phyloP scores from a whole-genome alignment of 306 rosid genomes.

The Rubus idaeus region DNA sequence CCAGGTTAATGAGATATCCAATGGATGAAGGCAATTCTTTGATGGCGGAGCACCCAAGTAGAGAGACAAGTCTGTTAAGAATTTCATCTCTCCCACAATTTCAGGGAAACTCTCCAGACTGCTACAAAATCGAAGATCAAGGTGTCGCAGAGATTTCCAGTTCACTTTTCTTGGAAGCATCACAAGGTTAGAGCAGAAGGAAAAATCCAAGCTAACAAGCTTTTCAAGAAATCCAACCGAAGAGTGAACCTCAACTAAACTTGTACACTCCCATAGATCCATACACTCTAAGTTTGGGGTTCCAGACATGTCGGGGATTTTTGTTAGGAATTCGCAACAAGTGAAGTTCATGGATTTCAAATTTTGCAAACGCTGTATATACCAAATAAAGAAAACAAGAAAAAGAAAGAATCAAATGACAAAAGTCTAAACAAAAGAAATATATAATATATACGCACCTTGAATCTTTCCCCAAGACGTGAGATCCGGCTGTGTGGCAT shows the following conservation, averaged over 20 bases:
- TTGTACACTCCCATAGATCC: neutral
- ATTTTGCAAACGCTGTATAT: neutral
- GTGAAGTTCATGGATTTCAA: neutral
- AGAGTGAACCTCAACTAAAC: neutral
- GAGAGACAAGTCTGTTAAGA: neutral
- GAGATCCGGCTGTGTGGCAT: constrained; percentile 24
- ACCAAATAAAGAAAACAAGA: neutral
- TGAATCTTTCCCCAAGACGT: constrained; percentile 17
- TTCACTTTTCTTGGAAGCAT: constrained; percentile 1
- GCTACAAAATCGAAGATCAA: neutral
- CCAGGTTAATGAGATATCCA: neutral
- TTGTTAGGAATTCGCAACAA: neutral
- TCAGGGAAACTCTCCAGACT: constrained; percentile 9
- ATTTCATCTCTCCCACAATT: constrained; percentile 1
- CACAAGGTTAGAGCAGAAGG: neutral
- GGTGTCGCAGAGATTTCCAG: neutral
- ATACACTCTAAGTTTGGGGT: neutral
- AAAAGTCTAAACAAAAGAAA: neutral
- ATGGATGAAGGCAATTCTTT: neutral
- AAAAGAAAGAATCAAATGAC: neutral
- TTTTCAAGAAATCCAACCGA: neutral
- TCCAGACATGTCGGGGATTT: neutral
- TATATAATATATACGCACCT: neutral
- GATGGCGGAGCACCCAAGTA: fast-evolving
- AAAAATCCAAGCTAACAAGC: neutral